Conservation (phyloP, 2,329 filamentous ascomycete genomes). For the Trichoderma cornu-damae region DNA sequence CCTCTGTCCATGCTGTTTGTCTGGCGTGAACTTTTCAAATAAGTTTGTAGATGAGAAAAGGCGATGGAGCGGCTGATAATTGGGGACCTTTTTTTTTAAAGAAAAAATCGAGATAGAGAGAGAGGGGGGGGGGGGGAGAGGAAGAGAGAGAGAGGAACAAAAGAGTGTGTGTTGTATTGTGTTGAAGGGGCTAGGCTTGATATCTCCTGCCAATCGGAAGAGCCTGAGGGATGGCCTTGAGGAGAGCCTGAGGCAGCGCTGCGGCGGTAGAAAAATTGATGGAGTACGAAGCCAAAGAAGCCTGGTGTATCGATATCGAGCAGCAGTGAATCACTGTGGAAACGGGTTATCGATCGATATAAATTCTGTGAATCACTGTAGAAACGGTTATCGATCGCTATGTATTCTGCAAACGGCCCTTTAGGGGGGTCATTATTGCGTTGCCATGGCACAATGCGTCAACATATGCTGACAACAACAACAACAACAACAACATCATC, state of each 20-base stretch:
- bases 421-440: no score
- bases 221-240: no score
- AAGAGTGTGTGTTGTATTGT: not conserved
- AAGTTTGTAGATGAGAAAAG: no score
- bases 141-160: not conserved
- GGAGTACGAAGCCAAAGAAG: not conserved
- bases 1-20: not conserved
- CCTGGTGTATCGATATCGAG: not conserved
- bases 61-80: not conserved
- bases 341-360: not conserved
- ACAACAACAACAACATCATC: no score
- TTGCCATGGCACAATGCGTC: no score
- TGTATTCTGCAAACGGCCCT: not conserved
- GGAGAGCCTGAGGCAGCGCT: not conserved
- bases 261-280: not conserved
- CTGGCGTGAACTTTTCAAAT: no score
- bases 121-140: not conserved
- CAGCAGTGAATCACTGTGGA: not conserved
- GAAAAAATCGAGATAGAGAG: not conserved
- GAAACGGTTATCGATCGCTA: not conserved
- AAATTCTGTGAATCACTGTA: not conserved
- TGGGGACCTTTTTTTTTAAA: not conserved
- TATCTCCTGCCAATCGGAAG: no score
- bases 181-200: no score
- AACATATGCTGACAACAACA: no score